Evolutionary conservation across 768 basidiomycete genomes (phyloP).

Genomic region (Boletus fagicola): DNA sequence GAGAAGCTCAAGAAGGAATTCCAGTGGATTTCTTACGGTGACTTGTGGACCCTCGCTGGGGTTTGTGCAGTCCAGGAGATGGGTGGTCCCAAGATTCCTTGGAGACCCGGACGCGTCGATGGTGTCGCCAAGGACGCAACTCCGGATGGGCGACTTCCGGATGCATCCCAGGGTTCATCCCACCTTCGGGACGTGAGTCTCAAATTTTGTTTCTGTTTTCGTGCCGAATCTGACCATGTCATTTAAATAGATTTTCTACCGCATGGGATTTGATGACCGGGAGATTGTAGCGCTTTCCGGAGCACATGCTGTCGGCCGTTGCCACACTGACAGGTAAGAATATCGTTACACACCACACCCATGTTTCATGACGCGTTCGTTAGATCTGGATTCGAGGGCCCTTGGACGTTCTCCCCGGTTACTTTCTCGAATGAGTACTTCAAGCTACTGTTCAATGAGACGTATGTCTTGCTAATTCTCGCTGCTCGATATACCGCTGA

Average conservation of each 20-base stretch:
- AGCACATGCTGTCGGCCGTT: conserved; percentile 94
- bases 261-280: conserved; percentile 92
- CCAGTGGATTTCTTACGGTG: conserved; percentile 94
- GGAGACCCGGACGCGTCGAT: conserved; percentile 92
- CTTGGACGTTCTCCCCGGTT: conserved; percentile 94
- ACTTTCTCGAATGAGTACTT: conserved; percentile 85
- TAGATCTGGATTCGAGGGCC: conserved; percentile 80
- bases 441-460: conserved; percentile 84
- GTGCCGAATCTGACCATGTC: not conserved
- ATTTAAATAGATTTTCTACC: conserved; percentile 56
- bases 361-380: not conserved
- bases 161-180: conserved; percentile 77
- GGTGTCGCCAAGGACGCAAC: conserved; percentile 72
- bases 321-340: conserved; percentile 74
- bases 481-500: not conserved
- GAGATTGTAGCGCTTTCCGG: conserved; percentile 95
- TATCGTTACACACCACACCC: not conserved
- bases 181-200: conserved; percentile 73
- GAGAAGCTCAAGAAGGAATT: conserved; percentile 85
- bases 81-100: conserved; percentile 88
- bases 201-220: not conserved
- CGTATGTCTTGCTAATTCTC: conserved; percentile 38
- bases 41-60: conserved; percentile 95
- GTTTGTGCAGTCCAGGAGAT: conserved; percentile 92
- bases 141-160: conserved; percentile 88